Evolutionary conservation across 2,329 filamentous ascomycete genomes (phyloP), one percentile per base, ranked within the genome.

Genomic region (Xylaria sp.): DNA sequence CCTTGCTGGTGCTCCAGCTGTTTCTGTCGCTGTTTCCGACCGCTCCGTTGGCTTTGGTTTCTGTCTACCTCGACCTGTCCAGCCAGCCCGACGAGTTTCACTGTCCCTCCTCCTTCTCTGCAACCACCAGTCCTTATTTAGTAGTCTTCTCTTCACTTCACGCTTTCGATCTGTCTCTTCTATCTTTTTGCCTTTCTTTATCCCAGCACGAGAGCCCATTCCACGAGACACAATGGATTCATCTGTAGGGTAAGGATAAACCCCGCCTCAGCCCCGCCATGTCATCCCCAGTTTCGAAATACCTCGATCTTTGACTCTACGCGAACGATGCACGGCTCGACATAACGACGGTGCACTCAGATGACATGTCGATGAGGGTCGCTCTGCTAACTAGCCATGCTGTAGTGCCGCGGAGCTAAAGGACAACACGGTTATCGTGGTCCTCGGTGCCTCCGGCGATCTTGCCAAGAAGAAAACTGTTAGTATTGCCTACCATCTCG

Each of bases 401-500:
- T 66, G 73, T 80, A 97, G 93, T 79, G 90, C 89, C 77, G 87
- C 96, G 82, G 96, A 99, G 89, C 90, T 99, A 78, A 99, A 97
- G 87, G 93, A 98, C 79, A 96, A 99, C 87, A 99, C 96, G 72
- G 89, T 94, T 79, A 96, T 99, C 77, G 88, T 99, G 77, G 96
- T 99, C 76, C 90, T 99, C 73, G 96, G 96, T 77, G 96, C 96
- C 72, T 99, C 96, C 60, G 96, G 96, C 77, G 96, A 99, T 86
- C 85, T 99, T 73, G 96, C 96, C 58, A 99, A 99, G 88, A 99
- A 99, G 91, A 99, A 99, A 90, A 99, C 96, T 51, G 94, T 97
- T 83, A 80, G 89, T 67, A 39, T 38, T 11, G 6, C 25, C 22
- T 56, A 13, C 39, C 11, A 31, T 29, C 7, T 38, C 25, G 27